Base-by-base conservation (phyloP, 352 stramenopile genomes). In the Phytophthora brassicae region DNA sequence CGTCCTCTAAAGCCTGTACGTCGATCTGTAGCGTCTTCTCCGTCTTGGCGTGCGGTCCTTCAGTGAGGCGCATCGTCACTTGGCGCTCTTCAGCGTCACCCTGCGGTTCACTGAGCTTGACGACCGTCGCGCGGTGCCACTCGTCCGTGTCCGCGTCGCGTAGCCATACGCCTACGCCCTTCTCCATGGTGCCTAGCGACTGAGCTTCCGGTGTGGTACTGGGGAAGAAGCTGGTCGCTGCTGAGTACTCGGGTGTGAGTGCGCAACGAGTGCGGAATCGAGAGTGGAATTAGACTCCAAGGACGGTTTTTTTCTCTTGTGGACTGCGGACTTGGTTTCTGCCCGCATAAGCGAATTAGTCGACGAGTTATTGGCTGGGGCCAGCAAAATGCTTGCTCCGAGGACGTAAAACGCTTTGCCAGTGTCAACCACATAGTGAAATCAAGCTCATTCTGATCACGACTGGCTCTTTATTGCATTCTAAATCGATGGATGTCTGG, bases 161-260 rank as follows among this genome's bases (percentile, higher is more conserved):
- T 44, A 94, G 69, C 85, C 85, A 94, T 16, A 92, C 74, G 41
- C 77, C 71, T 26, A 94, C 85, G 26, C 85, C 85, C 55, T 90
- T 91, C 61, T 94, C 85, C 85, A 94, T 94, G 7, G 23, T 73
- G 12, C 6, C 31, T 38, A 1, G 31, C 31, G 29, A 12, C 8
- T 12, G 29, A 12, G 29, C 4, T 11, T 1, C 31, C 4, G 31
- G 8, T 41, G 35, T 3, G 35, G n/a, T 41, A n/a, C 13, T 41
- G 35, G 35, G 14, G 31, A 4, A 14, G 31, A 38, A 17, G 31
- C 31, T n/a, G n/a, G n/a, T n/a, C n/a, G n/a, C n/a, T n/a, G 31
- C 31, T 14, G 16, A 6, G 38, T 44, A 44, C 38, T 22, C 38
- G 38, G n/a, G 38, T 44, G 38, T 17, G 29, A 52, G 31, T 47